Base-by-base conservation (phyloP, 2,329 filamentous ascomycete species). In the Drechslerella dactyloides region DNA sequence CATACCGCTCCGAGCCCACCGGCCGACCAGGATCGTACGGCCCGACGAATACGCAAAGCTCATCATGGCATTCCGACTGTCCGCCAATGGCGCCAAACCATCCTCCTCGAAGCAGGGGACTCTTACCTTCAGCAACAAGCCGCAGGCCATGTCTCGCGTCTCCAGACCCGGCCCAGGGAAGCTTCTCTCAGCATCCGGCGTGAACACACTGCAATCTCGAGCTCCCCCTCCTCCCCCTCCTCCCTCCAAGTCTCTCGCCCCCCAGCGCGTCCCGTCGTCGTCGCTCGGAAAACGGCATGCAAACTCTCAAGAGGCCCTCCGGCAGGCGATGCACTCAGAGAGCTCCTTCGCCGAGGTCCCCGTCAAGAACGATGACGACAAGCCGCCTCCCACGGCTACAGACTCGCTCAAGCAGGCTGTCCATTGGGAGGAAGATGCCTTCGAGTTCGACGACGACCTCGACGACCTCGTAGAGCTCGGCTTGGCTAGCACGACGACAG, bases 361-460 rank as follows among this genome's bases (percentile, higher is more conserved):
- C 17, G 55, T 27, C 15, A 65, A 57, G 48, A 46, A 52, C 17
- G 40, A 61, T 33, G 68, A 72, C 19, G 60, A 65, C 27, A 70
- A 56, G 15, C 46, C 55, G 3, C 59, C 66, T 27, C 66, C 23
- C 8, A 72, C 60, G 10, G 68, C 68, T 24, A 65, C 64, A 13
- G 68, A 72, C 46, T 60, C 68, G 37, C 60, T 72, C 42, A 72
- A 65, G 24, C 61, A 65, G 19, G 68, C 68, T 2, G 68, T 72
- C 15, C 59, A 72, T 55, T 72, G 68, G 68, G 68, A 72, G 21
- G 68, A 72, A 50, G 68, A 72, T 19, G 68, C 61, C n/a, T 72
- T 72, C 35, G 68, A 72, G n/a, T 72, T 72, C 17, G 68, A 72
- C n/a, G 56, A 60, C 51, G 68, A 72, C 10, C 54, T 72, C 7